Base-by-base conservation (phyloP, 441 rosid genomes). In the Populus hybrid region DNA sequence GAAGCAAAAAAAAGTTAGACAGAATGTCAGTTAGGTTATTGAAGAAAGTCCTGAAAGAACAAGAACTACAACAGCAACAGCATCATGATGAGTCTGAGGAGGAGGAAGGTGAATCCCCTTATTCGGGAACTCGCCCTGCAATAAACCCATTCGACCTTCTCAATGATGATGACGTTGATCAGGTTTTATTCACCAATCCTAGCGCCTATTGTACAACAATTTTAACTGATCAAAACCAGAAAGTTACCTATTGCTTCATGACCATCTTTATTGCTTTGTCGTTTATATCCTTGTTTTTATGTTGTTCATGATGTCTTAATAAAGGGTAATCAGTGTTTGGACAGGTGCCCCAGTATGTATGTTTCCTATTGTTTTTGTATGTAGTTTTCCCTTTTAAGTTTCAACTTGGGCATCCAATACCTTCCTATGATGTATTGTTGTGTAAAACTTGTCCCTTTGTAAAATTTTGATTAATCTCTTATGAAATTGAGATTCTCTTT, bases 81-180 rank as follows among this genome's bases (percentile, higher is more conserved):
- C 79, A 73, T 9, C 87, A 66, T n/a, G 79, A 77, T 3, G 81
- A 77, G 10, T 88, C 83, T 1, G 91, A 82, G 11, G 90, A 84
- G 2, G 85, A 83, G 6, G 68, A 79, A 71, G 78, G 79, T 4
- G 87, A 83, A 67, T 86, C 91, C 40, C 82, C 89, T 54, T 80
- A 80, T 73, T 74, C 80, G 23, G 69, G 57, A 63, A 76, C 72
- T 66, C 90, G 86, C 79, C 84, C 91, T 77, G 85, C 81, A 12
- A 81, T 77, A 24, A 94, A 94, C 73, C 98, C 93, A 0, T 94
- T 94, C 70, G 92, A 89, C 84, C 92, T 94, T 77, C 93, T 94
- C 81, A 86, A 80, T 24, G 92, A 85, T 23, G 88, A 80, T 34
- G 87, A 83, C 18, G 80, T 84, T 14, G 90, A 90, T 66, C 85